Percentiles rank a stretch among this genome's conserved stretches.
These are phyloP conservation scores for Pyrenochaeta sp. DNA, from an alignment of 2,329 filamentous ascomycete species.

Conservation along the genomic window DNA sequence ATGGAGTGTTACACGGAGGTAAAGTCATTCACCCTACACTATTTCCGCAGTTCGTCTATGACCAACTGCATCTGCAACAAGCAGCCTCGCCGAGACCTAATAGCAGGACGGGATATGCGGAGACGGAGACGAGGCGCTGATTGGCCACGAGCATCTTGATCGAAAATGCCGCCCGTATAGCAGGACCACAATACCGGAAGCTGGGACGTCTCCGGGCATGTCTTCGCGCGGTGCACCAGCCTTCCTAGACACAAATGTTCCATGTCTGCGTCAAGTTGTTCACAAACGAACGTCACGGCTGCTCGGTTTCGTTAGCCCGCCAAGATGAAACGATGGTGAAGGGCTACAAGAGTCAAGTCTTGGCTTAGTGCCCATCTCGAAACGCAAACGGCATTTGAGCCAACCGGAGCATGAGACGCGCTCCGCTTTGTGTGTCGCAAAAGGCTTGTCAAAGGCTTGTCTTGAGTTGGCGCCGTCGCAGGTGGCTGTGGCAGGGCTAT, in stretches of 20 bases:
- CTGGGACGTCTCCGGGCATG: not conserved
- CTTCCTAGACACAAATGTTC: constrained; percentile 17
- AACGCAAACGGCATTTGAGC: constrained; percentile 28
- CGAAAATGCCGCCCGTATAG: constrained; percentile 20
- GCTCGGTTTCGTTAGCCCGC: constrained; percentile 34
- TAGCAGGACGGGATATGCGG: not conserved
- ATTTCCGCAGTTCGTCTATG: not conserved
- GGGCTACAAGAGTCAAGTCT: constrained; percentile 30
- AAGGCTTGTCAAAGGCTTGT: constrained; percentile 40
- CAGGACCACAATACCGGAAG: constrained; percentile 6
- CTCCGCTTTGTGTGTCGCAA: constrained; percentile 20
- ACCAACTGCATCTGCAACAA: not conserved
- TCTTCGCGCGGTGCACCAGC: constrained; percentile 15
- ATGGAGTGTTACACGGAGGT: not conserved
- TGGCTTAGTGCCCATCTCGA: constrained; percentile 35
- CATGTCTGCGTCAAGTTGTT: constrained; percentile 37
- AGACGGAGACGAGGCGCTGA: constrained; percentile 1
- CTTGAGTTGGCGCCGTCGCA: constrained; percentile 21
- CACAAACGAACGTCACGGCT: constrained; percentile 10
- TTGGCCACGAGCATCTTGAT: constrained; percentile 6
- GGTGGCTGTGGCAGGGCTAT: constrained; percentile 16
- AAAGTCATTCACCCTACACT: not conserved
- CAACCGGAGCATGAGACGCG: constrained; percentile 30
- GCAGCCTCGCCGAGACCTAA: constrained; percentile 4
- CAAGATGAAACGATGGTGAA: constrained; percentile 48